Conservation (phyloP, 2,329 filamentous ascomycete genomes). For the Talaromyces rugulosus region DNA sequence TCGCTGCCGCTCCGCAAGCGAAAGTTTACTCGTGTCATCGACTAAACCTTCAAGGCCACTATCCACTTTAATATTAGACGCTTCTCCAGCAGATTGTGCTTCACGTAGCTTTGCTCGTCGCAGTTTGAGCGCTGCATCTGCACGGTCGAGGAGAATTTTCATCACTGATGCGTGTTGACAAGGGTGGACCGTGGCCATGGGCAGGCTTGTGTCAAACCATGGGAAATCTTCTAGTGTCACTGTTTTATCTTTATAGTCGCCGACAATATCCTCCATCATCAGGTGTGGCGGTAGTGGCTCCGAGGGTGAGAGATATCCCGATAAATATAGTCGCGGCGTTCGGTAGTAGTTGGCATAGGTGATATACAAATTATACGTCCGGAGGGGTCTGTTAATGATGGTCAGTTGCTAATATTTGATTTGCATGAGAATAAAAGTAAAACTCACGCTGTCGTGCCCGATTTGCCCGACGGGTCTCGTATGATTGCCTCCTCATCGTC, state of each 20-base stretch:
- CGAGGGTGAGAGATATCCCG: conserved; percentile 71
- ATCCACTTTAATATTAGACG: conserved; percentile 43
- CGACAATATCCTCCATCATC: conserved; percentile 97
- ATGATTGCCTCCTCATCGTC: conserved; percentile 95
- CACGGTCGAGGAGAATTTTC: conserved; percentile 94
- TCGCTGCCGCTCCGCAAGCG: conserved; percentile 48
- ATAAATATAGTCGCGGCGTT: conserved; percentile 90
- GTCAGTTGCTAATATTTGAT: background rate
- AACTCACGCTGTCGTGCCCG: conserved; percentile 53
- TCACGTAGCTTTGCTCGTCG: conserved; percentile 75
- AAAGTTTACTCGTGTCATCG: conserved; percentile 66
- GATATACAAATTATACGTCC: conserved; percentile 98
- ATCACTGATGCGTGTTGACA: conserved; percentile 97
- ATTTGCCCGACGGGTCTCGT: conserved; percentile 55
- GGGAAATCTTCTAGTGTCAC: conserved; percentile 97
- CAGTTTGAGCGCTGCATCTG: conserved; percentile 86
- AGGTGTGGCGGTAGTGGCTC: conserved; percentile 75
- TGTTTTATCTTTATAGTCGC: conserved; percentile 97
- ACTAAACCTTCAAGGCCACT: conserved; percentile 80
- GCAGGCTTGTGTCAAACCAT: conserved; percentile 84
- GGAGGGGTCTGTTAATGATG: conserved; percentile 60
- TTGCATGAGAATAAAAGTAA: background rate
- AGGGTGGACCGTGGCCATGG: conserved; percentile 95
- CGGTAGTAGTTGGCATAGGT: conserved; percentile 96
- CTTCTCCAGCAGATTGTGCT: conserved; percentile 45